phyloP scores from a whole-genome alignment of 2,329 filamentous ascomycete species.

The Grosmannia clavigera region DNA sequence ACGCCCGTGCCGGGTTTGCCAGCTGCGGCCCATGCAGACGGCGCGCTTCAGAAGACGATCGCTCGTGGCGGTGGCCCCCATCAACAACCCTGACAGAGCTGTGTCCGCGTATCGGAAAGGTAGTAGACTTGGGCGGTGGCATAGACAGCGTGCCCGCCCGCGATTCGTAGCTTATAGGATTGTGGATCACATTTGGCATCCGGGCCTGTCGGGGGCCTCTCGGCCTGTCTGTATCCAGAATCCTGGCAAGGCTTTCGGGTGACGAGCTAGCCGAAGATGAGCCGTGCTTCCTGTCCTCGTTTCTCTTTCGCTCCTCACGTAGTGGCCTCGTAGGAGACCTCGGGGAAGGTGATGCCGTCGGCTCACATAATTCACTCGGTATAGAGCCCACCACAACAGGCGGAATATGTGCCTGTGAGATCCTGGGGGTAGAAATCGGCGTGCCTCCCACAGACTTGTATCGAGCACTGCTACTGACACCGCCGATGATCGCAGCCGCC shows the following conservation, averaged over 20 bases:
- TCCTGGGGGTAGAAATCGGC: neutral
- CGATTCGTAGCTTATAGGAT: conserved; percentile 5
- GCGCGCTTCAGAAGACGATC: conserved; percentile 4
- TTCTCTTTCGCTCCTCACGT: conserved; percentile 2
- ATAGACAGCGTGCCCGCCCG: conserved; percentile 1
- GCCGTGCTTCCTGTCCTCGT: conserved; percentile 14
- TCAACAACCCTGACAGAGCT: neutral
- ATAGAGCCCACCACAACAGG: neutral
- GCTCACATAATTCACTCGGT: neutral
- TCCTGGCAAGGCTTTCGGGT: conserved; percentile 12
- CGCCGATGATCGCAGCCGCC: neutral
- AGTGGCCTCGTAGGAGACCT: conserved; percentile 8
- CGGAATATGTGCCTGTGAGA: neutral
- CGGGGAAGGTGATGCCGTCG: neutral
- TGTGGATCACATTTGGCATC: conserved; percentile 16
- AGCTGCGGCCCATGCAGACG: conserved; percentile 1
- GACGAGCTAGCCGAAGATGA: conserved; percentile 19
- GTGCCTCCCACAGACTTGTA: neutral
- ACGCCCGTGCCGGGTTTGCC: conserved; percentile 2
- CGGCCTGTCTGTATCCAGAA: conserved; percentile 8
- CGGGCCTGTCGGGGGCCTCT: conserved; percentile 15
- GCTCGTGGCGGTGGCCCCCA: neutral
- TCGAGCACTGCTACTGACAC: neutral
- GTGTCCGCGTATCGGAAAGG: neutral
- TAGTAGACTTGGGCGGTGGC: conserved; percentile 1